phyloP scores from a whole-genome alignment of 176 grass and related monocot genomes.

The Hordeum marinum region DNA sequence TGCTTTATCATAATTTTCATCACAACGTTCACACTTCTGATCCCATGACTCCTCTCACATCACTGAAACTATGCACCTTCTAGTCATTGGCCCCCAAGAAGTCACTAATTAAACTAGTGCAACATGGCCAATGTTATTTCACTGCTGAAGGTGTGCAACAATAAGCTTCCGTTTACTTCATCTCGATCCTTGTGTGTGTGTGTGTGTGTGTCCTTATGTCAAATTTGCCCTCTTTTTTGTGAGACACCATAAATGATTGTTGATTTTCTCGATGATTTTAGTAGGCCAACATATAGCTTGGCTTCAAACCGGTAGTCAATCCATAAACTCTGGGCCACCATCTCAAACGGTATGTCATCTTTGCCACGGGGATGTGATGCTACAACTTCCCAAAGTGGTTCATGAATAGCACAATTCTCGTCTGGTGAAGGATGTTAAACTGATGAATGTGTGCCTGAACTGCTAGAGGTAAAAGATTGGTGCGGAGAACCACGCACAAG shows the following conservation, averaged over 20 bases:
- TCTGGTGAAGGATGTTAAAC: neutral
- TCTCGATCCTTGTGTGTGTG: neutral
- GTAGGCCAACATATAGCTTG: neutral
- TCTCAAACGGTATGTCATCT: neutral
- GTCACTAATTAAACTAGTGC: neutral
- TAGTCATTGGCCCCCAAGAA: neutral
- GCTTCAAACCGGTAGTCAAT: neutral
- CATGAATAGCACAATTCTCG: neutral
- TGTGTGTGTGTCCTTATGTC: neutral
- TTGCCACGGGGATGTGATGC: no score
- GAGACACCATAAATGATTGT: neutral
- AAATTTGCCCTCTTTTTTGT: neutral
- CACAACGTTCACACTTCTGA: neutral
- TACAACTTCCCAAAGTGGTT: neutral
- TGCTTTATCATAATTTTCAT: neutral
- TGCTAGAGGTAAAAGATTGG: neutral
- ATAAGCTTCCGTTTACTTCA: neutral
- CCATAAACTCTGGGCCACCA: neutral
- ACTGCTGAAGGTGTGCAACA: no score
- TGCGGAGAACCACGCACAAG: neutral
- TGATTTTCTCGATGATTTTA: neutral
- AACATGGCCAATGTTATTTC: neutral
- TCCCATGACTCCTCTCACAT: neutral
- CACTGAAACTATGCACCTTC: neutral
- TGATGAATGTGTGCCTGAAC: neutral